phyloP scores from a whole-genome alignment of 73 alveolate genomes.

The Paramecium caudatum region DNA sequence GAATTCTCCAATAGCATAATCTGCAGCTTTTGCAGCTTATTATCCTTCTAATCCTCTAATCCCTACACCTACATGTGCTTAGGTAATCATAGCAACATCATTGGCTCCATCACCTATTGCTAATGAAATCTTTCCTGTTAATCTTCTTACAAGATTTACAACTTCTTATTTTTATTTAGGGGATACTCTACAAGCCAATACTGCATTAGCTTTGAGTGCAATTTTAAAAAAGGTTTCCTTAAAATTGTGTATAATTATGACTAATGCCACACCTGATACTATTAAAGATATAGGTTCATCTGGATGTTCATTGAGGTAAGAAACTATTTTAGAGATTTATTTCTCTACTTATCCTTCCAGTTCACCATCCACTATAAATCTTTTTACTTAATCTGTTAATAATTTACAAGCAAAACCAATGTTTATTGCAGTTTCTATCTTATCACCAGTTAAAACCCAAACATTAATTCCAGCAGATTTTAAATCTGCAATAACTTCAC shows the following conservation, averaged over 20 bases:
- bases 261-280: slow-evolving; percentile 72
- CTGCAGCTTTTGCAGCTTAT: slow-evolving; percentile 91
- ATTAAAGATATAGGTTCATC: slow-evolving; percentile 61
- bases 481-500: slow-evolving; percentile 77
- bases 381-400: slow-evolving; percentile 71
- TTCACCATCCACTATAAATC: slow-evolving; percentile 71
- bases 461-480: slow-evolving; percentile 77
- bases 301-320: not conserved
- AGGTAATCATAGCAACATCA: slow-evolving; percentile 95
- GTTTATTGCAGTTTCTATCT: slow-evolving; percentile 83
- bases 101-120: slow-evolving; percentile 97
- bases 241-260: slow-evolving; percentile 58
- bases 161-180: slow-evolving; percentile 80
- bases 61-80: slow-evolving; percentile 97
- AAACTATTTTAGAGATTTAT: not conserved
- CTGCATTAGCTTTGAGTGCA: slow-evolving; percentile 74
- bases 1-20: slow-evolving; percentile 92
- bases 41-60: slow-evolving; percentile 93
- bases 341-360: slow-evolving; percentile 76
- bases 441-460: slow-evolving; percentile 87
- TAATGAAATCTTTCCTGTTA: slow-evolving; percentile 82
- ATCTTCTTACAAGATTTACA: slow-evolving; percentile 78
- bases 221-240: slow-evolving; percentile 77
- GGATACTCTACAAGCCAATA: slow-evolving; percentile 80
- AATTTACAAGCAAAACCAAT: slow-evolving; percentile 79